phyloP scores from a whole-genome alignment of 1,284 basidiomycete species.

The Ceratorhiza oryzae-sativae region DNA sequence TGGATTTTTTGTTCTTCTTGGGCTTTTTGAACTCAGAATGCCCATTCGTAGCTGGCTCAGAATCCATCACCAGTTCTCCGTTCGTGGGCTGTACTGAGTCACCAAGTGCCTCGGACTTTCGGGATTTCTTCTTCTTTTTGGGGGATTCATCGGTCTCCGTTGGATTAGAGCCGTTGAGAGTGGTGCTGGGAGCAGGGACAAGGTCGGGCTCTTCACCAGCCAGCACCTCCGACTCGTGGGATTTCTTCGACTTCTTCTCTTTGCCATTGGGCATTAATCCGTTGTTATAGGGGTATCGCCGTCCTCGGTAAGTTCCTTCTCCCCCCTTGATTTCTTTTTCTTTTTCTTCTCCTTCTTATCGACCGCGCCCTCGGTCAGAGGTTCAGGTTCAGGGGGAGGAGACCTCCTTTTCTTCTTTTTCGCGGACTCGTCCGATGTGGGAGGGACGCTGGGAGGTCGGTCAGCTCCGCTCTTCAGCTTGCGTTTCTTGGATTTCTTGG shows the following conservation, averaged over 20 bases:
- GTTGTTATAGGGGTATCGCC: slow-evolving; percentile 15
- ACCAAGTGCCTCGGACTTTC: slow-evolving; percentile 45
- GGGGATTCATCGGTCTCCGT: slow-evolving; percentile 48
- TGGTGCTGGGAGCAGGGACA: background rate
- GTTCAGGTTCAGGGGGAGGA: background rate
- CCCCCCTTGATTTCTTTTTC: slow-evolving; percentile 31
- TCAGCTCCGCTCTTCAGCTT: slow-evolving; percentile 46
- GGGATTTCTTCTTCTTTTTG: slow-evolving; percentile 49
- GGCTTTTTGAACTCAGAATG: slow-evolving; percentile 41
- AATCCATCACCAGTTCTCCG: background rate
- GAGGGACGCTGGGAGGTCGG: background rate
- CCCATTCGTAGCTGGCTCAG: background rate
- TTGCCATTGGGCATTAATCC: slow-evolving; percentile 44
- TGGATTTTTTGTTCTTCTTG: slow-evolving; percentile 40
- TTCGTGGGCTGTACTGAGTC: background rate
- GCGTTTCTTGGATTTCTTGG: slow-evolving; percentile 49
- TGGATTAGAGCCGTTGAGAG: slow-evolving; percentile 44
- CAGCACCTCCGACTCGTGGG: slow-evolving; percentile 36
- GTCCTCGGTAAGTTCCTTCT: background rate
- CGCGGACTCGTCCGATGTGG: slow-evolving; percentile 42
- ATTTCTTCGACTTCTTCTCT: slow-evolving; percentile 38
- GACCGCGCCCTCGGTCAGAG: background rate
- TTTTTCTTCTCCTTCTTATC: slow-evolving; percentile 44
- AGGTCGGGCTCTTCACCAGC: slow-evolving; percentile 28
- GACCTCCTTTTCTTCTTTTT: slow-evolving; percentile 48